Conservation (phyloP, 768 basidiomycete genomes). For the Pleurotus ostreatus region DNA sequence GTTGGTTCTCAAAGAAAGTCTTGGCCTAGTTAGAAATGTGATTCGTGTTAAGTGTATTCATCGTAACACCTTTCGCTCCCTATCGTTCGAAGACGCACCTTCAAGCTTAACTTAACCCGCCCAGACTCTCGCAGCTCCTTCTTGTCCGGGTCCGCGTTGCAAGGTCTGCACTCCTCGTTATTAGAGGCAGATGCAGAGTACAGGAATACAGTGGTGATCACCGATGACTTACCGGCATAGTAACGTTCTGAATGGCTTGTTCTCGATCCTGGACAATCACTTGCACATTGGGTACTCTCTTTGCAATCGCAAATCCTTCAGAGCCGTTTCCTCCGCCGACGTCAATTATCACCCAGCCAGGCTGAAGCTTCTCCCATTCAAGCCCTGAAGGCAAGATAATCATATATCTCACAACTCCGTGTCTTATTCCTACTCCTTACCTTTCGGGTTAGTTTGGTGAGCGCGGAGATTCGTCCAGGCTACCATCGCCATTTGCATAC, state of each 20-base stretch:
- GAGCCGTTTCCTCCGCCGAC: slow-evolving; percentile 18
- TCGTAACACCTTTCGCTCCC: no score
- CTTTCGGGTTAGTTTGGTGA: slow-evolving; percentile 8
- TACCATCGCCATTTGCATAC: slow-evolving; percentile 12
- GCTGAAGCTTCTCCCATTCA: slow-evolving; percentile 15
- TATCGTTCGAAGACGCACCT: slow-evolving; percentile 32
- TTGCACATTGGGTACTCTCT: slow-evolving; percentile 10
- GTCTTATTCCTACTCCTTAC: background rate
- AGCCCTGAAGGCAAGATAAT: slow-evolving; percentile 12
- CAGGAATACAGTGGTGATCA: no score
- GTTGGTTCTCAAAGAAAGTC: slow-evolving; percentile 50
- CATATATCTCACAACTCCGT: background rate
- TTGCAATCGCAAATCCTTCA: slow-evolving; percentile 12
- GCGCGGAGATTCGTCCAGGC: slow-evolving; percentile 8
- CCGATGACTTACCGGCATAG: background rate
- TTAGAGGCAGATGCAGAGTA: background rate
- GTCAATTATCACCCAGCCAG: slow-evolving; percentile 12
- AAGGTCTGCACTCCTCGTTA: background rate
- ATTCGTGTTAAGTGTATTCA: background rate
- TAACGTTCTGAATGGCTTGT: slow-evolving; percentile 10
- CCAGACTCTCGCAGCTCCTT: slow-evolving; percentile 20
- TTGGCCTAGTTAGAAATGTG: slow-evolving; percentile 27
- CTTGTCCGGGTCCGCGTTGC: background rate
- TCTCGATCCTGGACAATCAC: slow-evolving; percentile 15
- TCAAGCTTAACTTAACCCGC: slow-evolving; percentile 10